A percentile compares a stretch with the other conserved stretches of the same genome.
Evolutionary conservation across 2,329 filamentous ascomycete species (phyloP).

Genomic region (Pseudonectria buxi): DNA sequence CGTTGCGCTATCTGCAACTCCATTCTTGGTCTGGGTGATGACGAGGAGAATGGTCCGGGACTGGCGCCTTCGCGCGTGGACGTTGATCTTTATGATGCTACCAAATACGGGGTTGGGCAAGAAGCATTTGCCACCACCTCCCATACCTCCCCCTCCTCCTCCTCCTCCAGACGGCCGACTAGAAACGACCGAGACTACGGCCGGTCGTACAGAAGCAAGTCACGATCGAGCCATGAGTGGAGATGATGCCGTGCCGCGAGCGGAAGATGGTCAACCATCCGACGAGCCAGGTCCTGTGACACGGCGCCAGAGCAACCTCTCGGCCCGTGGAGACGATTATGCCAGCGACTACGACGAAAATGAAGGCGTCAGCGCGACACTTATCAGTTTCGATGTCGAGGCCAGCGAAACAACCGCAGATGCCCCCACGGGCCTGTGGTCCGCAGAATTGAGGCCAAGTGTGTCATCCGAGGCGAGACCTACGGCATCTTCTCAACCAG

Average conservation of each 20-base stretch:
- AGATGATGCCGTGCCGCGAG: constrained; percentile 18
- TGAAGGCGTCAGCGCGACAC: constrained; percentile 47
- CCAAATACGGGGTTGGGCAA: constrained; percentile 31
- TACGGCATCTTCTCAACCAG: constrained; percentile 19
- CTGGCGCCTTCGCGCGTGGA: constrained; percentile 31
- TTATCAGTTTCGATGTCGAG: constrained; percentile 57
- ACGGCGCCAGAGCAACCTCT: constrained; percentile 41
- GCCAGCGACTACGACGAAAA: constrained; percentile 51
- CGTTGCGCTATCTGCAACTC: constrained; percentile 36
- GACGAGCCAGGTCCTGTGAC: constrained; percentile 22
- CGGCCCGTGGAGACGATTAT: constrained; percentile 44
- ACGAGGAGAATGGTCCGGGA: constrained; percentile 33
- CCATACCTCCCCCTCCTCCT: constrained; percentile 13
- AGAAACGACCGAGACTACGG: constrained; percentile 5
- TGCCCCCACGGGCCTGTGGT: constrained; percentile 48
- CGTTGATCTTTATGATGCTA: constrained; percentile 31
- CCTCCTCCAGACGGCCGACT: constrained; percentile 14
- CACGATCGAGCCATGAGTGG: constrained; percentile 16
- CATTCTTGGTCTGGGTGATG: constrained; percentile 41
- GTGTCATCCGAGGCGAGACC: constrained; percentile 25
- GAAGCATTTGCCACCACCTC: constrained; percentile 15
- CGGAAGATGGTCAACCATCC: constrained; percentile 25
- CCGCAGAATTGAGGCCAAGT: constrained; percentile 51
- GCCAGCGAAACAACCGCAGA: constrained; percentile 44
- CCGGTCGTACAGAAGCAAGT: constrained; percentile 13